Evolutionary conservation across 1,284 basidiomycete species (phyloP), one percentile per base, ranked within the genome.

Genomic region (Papiliotrema laurentii): DNA sequence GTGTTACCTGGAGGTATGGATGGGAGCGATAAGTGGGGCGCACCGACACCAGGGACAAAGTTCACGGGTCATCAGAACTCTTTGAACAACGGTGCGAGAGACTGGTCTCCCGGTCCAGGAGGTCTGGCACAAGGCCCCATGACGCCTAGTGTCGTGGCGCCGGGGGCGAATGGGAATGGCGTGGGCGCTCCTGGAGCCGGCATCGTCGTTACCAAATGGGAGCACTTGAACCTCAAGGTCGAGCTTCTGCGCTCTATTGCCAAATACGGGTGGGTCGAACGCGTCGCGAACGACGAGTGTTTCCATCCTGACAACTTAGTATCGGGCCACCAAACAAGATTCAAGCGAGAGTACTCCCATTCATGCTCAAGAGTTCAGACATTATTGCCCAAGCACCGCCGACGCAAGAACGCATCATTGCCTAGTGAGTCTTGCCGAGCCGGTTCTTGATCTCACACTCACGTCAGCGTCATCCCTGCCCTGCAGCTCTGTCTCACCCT

Each of bases 281-380:
- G 26, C 9, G 28, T 10, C 13, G n/a, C n/a, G n/a, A n/a, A n/a
- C n/a, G n/a, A 38, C 11, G 18, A 36, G 39, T 10, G 16, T 24
- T 18, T 31, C 16, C 1, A 13, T 47, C 44, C 51, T 57, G 49
- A 48, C 39, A 24, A 43, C 45, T 19, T 59, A 93, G 90, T 40
- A 85, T 96, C 56, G 94, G 94, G 0, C 94, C 94, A 4, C 94
- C 94, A 5, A 97, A 97, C 75, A 98, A 97, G 78, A 96, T 97
- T 55, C 94, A 98, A 74, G 91, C 94, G 68, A 84, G 93, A 47
- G 92, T 94, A 35, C 78, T 98, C 48, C 94, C 94, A 1, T 97
- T 96, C 75, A 83, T 98, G 54, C 79, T 97, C 43, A 84, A 89
- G 51, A 71, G 91, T 9, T 83, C 89, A 37, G 96, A 98, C 64